phyloP scores from a whole-genome alignment of 1,139 yeast genomes.

The Meyerozyma elateridarum region DNA sequence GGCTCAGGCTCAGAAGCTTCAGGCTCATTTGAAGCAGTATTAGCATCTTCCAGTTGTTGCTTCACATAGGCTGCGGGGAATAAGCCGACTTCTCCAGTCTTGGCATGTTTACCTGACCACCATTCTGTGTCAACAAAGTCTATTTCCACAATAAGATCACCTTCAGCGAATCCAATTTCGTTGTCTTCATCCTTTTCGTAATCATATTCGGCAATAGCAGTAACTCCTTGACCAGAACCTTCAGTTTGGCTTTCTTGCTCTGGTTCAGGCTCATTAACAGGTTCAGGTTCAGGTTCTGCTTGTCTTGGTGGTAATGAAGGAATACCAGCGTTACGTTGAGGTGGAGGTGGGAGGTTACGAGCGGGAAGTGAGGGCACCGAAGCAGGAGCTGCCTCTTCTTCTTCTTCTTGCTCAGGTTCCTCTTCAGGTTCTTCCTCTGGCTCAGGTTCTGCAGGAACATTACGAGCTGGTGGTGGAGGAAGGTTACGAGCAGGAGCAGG shows the following conservation, averaged over 20 bases:
- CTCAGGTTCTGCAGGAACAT: slow-evolving; percentile 16
- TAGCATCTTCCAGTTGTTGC: slow-evolving; percentile 26
- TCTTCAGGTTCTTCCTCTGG: slow-evolving; percentile 12
- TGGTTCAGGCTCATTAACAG: slow-evolving; percentile 11
- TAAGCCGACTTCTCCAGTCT: slow-evolving; percentile 58
- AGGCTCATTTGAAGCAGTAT: slow-evolving; percentile 15
- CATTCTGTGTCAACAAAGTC: slow-evolving; percentile 73
- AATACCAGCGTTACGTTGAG: slow-evolving; percentile 10
- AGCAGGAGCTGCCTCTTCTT: slow-evolving; percentile 13
- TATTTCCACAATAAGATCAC: slow-evolving; percentile 59
- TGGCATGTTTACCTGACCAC: slow-evolving; percentile 71
- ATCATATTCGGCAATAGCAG: slow-evolving; percentile 63
- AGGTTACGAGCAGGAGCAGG: slow-evolving; percentile 11
- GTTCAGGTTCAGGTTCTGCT: slow-evolving; percentile 9
- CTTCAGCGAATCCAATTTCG: slow-evolving; percentile 62
- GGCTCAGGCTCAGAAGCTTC: slow-evolving; percentile 14
- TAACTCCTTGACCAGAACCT: slow-evolving; percentile 10
- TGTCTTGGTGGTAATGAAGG: slow-evolving; percentile 18
- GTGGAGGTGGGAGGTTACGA: slow-evolving; percentile 11
- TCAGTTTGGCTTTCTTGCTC: slow-evolving; percentile 13
- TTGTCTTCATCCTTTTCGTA: slow-evolving; percentile 74
- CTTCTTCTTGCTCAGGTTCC: slow-evolving; percentile 13
- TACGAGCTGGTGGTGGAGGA: slow-evolving; percentile 25
- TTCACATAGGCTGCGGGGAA: slow-evolving; percentile 73
- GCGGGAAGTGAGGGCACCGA: slow-evolving; percentile 13